Evolutionary conservation across 176 grass and related monocot genomes (phyloP), one percentile per base, ranked within the genome.

Genomic region (Rhynchospora breviuscula): DNA sequence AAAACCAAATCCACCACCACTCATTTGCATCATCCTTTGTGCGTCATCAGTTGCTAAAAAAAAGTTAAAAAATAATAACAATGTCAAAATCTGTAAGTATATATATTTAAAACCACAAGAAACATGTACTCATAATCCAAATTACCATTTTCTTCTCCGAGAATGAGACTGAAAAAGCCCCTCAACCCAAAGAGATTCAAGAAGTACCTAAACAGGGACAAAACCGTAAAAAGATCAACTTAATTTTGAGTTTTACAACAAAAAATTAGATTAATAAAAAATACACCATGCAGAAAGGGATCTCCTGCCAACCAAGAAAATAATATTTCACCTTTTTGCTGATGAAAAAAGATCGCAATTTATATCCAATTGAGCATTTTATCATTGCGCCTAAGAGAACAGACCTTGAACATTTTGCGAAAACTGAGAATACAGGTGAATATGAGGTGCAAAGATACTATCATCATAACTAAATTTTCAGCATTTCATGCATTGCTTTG

Each of bases 111-210:
- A 80, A 35, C 35, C 5, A 44, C 13, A 66, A 21, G 10, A 69
- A 85, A 9, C 1, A 18, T 53, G 45, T 64, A 63, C 56, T 29
- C 26, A 29, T 68, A 46, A 47, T 73, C 52, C 53, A 85, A 81
- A 73, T 81, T 43, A 95, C 96, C 96, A 81, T 99, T 99, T 87
- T 99, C 97, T 90, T 99, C 97, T 18, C 97, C 97, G 71, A 99
- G 93, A 62, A 99, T 95, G 65, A 99, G 85, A 85, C 93, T 93
- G 85, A 99, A 99, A 66, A 99, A 92, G 61, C 97, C 97, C 72
- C 97, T 99, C 88, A 99, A 90, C 53, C 97, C 97, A 1, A 99
- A 99, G 61, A 99, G 89, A 93, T 99, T 99, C 85, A 99, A 91
- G 81, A 99, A 99, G 57, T 99, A 99, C 97, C 97, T 99, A 84